A percentile compares a stretch with the other conserved stretches of the same genome.
Evolutionary conservation across 768 basidiomycete species (phyloP).

Genomic region (Lepiota venenata): DNA sequence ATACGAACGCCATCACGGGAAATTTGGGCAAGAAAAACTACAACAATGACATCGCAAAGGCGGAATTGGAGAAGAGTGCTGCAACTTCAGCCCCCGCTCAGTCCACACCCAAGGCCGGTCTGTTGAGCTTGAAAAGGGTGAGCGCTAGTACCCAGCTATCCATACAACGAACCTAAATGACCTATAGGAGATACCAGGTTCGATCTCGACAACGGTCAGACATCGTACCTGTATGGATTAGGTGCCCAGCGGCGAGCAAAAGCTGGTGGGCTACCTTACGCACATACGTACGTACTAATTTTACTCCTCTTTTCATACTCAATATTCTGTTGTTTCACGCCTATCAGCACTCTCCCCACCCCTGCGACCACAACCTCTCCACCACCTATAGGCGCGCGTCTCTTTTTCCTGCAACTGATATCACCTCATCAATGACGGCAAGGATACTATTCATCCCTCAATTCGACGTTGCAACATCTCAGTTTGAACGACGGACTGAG

Average conservation of each 20-base stretch:
- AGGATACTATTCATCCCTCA: constrained; percentile 75
- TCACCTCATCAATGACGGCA: constrained; percentile 73
- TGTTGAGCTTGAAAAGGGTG: constrained; percentile 46
- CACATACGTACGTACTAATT: constrained; percentile 27
- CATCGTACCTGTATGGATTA: constrained; percentile 39
- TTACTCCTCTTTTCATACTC: too few species aligned
- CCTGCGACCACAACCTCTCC: constrained; percentile 74
- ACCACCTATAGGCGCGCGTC: constrained; percentile 44
- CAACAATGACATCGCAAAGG: too few species aligned
- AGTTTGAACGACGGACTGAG: constrained; percentile 10
- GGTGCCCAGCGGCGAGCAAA: not conserved
- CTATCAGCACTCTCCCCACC: constrained; percentile 31
- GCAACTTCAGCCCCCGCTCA: not conserved
- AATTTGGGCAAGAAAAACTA: not conserved
- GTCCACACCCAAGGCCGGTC: constrained; percentile 24
- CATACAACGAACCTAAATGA: not conserved
- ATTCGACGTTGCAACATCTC: constrained; percentile 61
- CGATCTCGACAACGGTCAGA: constrained; percentile 40
- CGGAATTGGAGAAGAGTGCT: not conserved
- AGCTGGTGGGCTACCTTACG: constrained; percentile 17
- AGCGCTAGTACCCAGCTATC: not conserved
- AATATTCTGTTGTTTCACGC: too few species aligned
- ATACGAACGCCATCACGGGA: not conserved
- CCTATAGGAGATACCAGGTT: constrained; percentile 45
- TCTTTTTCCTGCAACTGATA: constrained; percentile 74